These are phyloP conservation scores for Aspergillus mulundensis DNA, from an alignment of 495 filamentous ascomycete species.

Conservation along the genomic window DNA sequence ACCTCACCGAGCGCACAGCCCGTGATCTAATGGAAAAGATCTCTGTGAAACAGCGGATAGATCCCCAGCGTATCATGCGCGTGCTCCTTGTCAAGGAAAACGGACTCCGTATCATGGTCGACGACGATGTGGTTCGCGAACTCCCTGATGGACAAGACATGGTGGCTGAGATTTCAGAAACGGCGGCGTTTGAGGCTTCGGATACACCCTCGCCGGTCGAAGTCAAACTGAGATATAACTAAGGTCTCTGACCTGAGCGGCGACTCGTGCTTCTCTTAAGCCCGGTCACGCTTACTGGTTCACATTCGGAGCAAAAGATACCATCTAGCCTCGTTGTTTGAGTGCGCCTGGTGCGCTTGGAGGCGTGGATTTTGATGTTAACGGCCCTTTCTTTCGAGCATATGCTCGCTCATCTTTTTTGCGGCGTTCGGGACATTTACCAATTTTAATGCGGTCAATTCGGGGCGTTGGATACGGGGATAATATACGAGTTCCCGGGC, in stretches of 20 bases:
- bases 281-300: background rate
- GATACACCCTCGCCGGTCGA: background rate
- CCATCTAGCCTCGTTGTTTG: background rate
- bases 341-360: constrained; percentile 21
- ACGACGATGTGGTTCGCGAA: constrained; percentile 86
- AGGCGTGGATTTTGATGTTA: constrained; percentile 1
- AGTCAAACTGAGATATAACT: constrained; percentile 6
- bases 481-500: constrained; percentile 47
- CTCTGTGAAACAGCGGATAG: constrained; percentile 72
- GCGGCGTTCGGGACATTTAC: constrained; percentile 21
- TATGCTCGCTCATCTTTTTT: constrained; percentile 7
- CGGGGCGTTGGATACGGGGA: constrained; percentile 43
- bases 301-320: background rate
- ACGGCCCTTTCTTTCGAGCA: constrained; percentile 5
- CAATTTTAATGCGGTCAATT: constrained; percentile 18
- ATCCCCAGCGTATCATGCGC: constrained; percentile 62
- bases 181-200: background rate
- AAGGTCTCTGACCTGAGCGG: no score
- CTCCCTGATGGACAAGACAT: constrained; percentile 91
- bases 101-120: constrained; percentile 78
- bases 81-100: constrained; percentile 65
- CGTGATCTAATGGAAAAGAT: constrained; percentile 66
- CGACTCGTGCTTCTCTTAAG: background rate
- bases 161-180: constrained; percentile 37
- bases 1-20: constrained; percentile 71